Evolutionary conservation across 2,329 filamentous ascomycete species (phyloP).

Genomic region (Fusarium equiseti): DNA sequence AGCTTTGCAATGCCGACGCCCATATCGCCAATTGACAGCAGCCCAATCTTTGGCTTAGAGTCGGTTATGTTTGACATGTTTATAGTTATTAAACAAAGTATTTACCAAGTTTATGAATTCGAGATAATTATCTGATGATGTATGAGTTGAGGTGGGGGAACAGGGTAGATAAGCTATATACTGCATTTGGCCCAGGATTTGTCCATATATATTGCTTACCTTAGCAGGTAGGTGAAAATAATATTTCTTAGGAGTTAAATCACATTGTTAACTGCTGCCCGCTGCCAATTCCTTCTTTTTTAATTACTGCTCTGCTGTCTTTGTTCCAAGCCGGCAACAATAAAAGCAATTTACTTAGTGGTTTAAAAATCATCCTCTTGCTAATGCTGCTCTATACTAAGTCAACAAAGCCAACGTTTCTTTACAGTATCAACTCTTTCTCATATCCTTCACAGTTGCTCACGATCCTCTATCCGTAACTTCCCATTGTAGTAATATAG

Average conservation of each 20-base stretch:
- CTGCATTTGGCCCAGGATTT: background rate
- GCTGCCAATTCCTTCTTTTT: background rate
- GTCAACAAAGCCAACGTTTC: background rate
- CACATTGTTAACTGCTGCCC: fast-evolving
- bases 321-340: background rate
- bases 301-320: background rate
- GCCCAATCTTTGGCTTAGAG: slow-evolving; percentile 52
- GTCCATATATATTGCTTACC: background rate
- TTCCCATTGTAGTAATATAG: background rate
- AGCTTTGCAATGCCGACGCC: slow-evolving; percentile 64
- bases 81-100: background rate
- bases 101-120: background rate
- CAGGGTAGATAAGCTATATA: slow-evolving; percentile 2
- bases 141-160: slow-evolving; percentile 3
- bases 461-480: background rate
- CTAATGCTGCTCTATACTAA: fast-evolving
- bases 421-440: background rate
- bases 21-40: slow-evolving; percentile 68
- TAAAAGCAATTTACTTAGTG: background rate
- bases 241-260: background rate
- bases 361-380: background rate
- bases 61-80: slow-evolving; percentile 10
- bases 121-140: background rate
- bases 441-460: background rate
- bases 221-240: background rate